Percentiles rank a stretch among this genome's conserved stretches.
Conservation (phyloP, 139 green algal genomes). For the Cymbomonas tetramitiformis region DNA sequence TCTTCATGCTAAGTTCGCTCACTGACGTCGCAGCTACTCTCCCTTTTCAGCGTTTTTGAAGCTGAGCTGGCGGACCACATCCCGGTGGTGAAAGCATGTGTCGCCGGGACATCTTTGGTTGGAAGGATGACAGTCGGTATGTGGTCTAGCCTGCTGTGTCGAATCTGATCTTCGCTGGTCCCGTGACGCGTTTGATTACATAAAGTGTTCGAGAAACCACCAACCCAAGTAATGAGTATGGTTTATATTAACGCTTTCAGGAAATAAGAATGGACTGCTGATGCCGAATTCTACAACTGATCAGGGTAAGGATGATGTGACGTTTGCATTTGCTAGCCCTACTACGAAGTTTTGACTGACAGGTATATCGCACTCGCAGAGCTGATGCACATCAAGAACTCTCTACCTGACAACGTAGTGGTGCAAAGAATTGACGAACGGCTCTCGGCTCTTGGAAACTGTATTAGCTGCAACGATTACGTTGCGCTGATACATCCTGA, state of each 20-base stretch:
- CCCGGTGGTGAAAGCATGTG: constrained; percentile 80
- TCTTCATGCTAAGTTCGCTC: background rate
- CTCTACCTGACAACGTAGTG: constrained; percentile 88
- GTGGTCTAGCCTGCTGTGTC: background rate
- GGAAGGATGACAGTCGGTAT: constrained; percentile 53
- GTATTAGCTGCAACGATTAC: constrained; percentile 96
- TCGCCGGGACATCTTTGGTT: constrained; percentile 85
- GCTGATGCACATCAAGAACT: constrained; percentile 91
- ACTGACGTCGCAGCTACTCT: background rate
- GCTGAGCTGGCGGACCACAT: constrained; percentile 89
- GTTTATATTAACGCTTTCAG: constrained; percentile 16
- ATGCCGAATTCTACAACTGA: constrained; percentile 87
- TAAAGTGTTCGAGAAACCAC: too few relatives aligned
- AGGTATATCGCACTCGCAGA: constrained; percentile 39
- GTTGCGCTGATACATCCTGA: constrained; percentile 92
- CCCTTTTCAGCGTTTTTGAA: constrained; percentile 89
- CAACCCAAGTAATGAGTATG: too few relatives aligned
- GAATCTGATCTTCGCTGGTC: too few relatives aligned
- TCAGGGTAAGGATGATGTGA: constrained; percentile 52
- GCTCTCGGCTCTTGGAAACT: constrained; percentile 92
- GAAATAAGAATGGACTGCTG: constrained; percentile 94
- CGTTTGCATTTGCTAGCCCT: background rate
- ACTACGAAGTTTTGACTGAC: background rate
- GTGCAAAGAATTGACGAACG: constrained; percentile 91
- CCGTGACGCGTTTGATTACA: too few relatives aligned